These are phyloP conservation scores for Theobroma cacao DNA, from an alignment of 345 rosid species.

Conservation along the genomic window DNA sequence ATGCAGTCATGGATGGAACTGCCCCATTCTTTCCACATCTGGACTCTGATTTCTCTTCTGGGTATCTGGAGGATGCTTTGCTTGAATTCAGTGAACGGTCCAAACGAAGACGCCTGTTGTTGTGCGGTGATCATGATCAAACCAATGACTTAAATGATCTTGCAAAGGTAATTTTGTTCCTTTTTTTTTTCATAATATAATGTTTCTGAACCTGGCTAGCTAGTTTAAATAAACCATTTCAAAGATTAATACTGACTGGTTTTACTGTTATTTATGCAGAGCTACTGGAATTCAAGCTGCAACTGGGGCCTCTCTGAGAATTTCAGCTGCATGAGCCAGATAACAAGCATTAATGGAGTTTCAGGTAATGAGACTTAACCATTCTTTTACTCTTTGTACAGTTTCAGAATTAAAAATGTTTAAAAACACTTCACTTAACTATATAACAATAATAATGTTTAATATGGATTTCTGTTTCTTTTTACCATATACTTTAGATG, in stretches of 20 bases:
- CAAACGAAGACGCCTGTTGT: constrained; percentile 60
- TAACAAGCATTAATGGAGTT: constrained; percentile 24
- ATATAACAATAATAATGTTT: background rate
- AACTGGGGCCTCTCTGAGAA: constrained; percentile 56
- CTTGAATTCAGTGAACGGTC: constrained; percentile 59
- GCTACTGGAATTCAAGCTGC: constrained; percentile 42
- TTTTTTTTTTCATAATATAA: background rate
- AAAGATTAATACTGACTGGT: background rate
- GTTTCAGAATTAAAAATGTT: too few species aligned
- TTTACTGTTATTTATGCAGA: constrained; percentile 29
- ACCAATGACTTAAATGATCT: constrained; percentile 20
- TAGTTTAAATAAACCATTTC: background rate
- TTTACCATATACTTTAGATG: constrained; percentile 28
- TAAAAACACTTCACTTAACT: background rate
- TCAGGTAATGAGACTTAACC: constrained; percentile 39
- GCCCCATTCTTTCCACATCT: constrained; percentile 38
- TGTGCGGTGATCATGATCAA: constrained; percentile 28
- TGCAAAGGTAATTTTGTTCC: constrained; percentile 15
- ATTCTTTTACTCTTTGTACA: background rate
- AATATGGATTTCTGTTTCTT: background rate
- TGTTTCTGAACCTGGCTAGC: background rate
- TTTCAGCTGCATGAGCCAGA: constrained; percentile 48
- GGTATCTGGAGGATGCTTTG: constrained; percentile 86
- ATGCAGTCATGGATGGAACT: constrained; percentile 47
- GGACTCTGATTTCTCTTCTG: constrained; percentile 67